A percentile compares a stretch with the other conserved stretches of the same genome.
Evolutionary conservation across 192 early-diverging fungal species (phyloP).

Genomic region (Phlyctochytrium bullatum): DNA sequence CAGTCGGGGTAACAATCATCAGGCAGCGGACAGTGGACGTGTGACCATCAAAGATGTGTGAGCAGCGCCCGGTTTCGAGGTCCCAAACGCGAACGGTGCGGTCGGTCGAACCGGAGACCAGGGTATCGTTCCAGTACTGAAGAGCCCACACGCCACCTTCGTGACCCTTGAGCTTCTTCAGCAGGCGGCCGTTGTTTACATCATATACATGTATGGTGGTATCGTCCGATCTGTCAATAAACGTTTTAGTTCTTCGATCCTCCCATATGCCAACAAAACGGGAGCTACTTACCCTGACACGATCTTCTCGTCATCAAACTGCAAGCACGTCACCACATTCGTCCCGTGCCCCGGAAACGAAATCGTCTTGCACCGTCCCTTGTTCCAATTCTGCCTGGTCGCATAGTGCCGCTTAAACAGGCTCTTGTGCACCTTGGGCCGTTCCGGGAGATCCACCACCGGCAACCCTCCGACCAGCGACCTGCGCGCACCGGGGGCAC

Average conservation of each 20-base stretch:
- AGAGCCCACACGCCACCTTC: constrained; percentile 98
- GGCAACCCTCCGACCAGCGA: too few species aligned
- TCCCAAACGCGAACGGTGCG: constrained; percentile 96
- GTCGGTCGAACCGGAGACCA: constrained; percentile 95
- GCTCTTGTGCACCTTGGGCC: constrained; percentile 78
- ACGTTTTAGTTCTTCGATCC: background rate
- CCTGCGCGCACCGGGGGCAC: too few species aligned
- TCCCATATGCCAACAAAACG: constrained; percentile 13
- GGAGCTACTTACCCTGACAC: constrained; percentile 66
- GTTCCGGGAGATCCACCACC: too few species aligned
- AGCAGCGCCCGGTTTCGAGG: constrained; percentile 82
- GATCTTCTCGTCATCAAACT: constrained; percentile 95
- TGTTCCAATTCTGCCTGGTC: constrained; percentile 81
- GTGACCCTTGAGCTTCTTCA: constrained; percentile 71
- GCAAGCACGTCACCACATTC: constrained; percentile 91
- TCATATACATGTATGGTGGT: constrained; percentile 92
- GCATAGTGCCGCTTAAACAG: constrained; percentile 75
- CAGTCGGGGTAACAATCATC: constrained; percentile 73
- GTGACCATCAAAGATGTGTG: constrained; percentile 92
- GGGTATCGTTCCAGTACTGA: constrained; percentile 80
- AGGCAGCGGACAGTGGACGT: constrained; percentile 93
- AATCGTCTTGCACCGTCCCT: constrained; percentile 70
- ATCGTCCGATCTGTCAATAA: constrained; percentile 64
- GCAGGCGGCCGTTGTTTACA: constrained; percentile 69
- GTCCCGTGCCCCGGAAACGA: constrained; percentile 80